phyloP scores from a whole-genome alignment of 805 yeast species.

The Saturnispora sekii region DNA sequence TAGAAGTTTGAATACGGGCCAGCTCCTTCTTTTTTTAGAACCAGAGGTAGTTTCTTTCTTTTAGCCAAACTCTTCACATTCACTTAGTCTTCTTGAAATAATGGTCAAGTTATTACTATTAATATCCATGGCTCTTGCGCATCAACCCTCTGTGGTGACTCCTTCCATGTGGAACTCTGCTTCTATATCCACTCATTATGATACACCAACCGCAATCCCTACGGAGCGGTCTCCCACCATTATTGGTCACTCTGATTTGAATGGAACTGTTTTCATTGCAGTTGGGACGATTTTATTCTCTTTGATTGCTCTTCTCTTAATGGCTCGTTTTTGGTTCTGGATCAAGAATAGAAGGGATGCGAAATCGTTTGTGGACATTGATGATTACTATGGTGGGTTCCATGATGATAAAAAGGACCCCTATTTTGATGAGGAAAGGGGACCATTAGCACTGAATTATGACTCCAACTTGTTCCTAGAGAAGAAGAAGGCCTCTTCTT shows the following conservation, averaged over 20 bases:
- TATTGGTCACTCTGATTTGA: constrained; percentile 19
- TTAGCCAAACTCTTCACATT: no score
- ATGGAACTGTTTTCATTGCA: constrained; percentile 35
- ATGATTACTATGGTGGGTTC: constrained; percentile 15
- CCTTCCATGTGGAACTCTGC: neutral
- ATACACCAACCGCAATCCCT: constrained; percentile 12
- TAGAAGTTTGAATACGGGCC: neutral
- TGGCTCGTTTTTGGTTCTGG: constrained; percentile 19
- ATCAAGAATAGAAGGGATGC: constrained; percentile 21
- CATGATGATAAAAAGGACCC: constrained; percentile 7
- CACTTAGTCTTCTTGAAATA: neutral
- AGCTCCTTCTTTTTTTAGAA: neutral
- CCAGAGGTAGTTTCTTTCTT: neutral
- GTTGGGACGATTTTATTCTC: constrained; percentile 29
- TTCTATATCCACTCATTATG: neutral
- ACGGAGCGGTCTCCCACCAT: constrained; percentile 26
- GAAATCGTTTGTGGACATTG: constrained; percentile 11
- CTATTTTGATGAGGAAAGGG: constrained; percentile 10
- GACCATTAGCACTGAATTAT: constrained; percentile 7
- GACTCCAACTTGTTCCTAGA: constrained; percentile 11
- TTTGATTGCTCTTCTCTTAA: constrained; percentile 16
- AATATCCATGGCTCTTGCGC: neutral
- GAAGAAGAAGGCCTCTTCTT: constrained; percentile 8
- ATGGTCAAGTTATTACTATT: neutral
- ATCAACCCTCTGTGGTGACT: neutral